phyloP scores from a whole-genome alignment of 805 yeast species.

The Maudiozyma pseudohumilis region DNA sequence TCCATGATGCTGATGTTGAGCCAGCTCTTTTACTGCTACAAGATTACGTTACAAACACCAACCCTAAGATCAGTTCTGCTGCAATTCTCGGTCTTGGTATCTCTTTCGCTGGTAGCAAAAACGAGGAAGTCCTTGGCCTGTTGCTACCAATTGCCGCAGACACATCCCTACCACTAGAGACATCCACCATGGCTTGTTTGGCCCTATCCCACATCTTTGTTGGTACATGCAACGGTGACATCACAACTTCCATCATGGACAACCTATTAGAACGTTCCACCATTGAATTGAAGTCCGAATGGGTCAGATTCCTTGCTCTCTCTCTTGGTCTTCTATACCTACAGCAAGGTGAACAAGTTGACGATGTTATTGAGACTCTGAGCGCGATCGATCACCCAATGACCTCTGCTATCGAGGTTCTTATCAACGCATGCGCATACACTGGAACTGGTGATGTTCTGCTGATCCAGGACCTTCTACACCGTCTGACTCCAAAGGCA shows the following conservation, averaged over 20 bases:
- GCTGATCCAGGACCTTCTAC: constrained; percentile 83
- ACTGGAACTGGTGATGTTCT: constrained; percentile 97
- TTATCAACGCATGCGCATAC: constrained; percentile 87
- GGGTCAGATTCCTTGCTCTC: constrained; percentile 82
- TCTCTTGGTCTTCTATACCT: constrained; percentile 86
- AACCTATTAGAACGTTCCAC: constrained; percentile 79
- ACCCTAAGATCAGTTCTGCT: constrained; percentile 57
- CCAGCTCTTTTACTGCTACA: constrained; percentile 80
- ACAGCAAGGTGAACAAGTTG: constrained; percentile 90
- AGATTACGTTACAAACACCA: constrained; percentile 65
- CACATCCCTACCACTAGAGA: constrained; percentile 60
- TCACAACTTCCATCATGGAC: constrained; percentile 85
- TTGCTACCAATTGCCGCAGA: constrained; percentile 79
- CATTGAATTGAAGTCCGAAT: constrained; percentile 67
- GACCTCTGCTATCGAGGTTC: constrained; percentile 75
- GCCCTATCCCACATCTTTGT: constrained; percentile 92
- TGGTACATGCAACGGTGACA: constrained; percentile 92
- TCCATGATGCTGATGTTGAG: constrained; percentile 84
- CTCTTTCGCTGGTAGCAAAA: constrained; percentile 89
- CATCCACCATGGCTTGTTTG: constrained; percentile 76
- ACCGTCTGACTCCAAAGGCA: constrained; percentile 68
- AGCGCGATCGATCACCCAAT: constrained; percentile 94
- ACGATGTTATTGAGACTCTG: constrained; percentile 87
- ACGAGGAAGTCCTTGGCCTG: constrained; percentile 69
- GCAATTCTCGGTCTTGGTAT: constrained; percentile 88